Evolutionary conservation across 2,329 filamentous ascomycete genomes (phyloP), one percentile per base, ranked within the genome.

Genomic region (Penicillium hesseltinei): DNA sequence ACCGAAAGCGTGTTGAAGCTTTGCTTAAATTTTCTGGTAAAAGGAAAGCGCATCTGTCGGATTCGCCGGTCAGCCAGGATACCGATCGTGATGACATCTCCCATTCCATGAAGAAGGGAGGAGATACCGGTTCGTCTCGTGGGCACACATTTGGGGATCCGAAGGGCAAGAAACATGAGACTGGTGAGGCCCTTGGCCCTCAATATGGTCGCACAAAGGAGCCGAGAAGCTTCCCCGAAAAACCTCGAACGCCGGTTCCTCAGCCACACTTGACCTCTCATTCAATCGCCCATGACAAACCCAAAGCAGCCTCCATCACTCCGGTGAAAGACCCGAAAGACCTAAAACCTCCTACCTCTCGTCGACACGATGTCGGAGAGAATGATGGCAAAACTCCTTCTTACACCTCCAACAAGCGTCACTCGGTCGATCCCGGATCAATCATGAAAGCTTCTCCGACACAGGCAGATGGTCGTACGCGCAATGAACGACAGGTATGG

Each of bases 1-100:
- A 80, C 64, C 71, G 73, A 42, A 77, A 77, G 53, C 76, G 77
- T n/a, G 75, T 84, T 33, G 76, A 79, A 57, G 75, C 69, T 33
- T 68, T 80, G 19, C 70, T 80, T 21, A 78, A 75, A 62, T 76
- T 80, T 48, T 72, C 73, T 25, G 70, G 70, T 40, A 77, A 76
- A 63, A 71, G 62, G 50, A 76, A 71, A 65, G 29, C 58, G 5
- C 58, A 63, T 42, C 62, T 61, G 13, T 62, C 66, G n/a, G 64
- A 63, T 54, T 67, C 66, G 21, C 64, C 69, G 13, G 69, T 51
- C 29, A 53, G 54, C 25, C 56, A 68, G 31, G 67, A 66, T 25
- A 63, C 62, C 19, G 59, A 59, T 27, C 59, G 62, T 42, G 64
- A 64, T 7, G 68, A 70, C n/a, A 21, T 51, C 29, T 45, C 56